Percentiles rank a stretch among this genome's conserved stretches.
Conservation (phyloP, 306 rosid species). For the Trifolium repens region DNA sequence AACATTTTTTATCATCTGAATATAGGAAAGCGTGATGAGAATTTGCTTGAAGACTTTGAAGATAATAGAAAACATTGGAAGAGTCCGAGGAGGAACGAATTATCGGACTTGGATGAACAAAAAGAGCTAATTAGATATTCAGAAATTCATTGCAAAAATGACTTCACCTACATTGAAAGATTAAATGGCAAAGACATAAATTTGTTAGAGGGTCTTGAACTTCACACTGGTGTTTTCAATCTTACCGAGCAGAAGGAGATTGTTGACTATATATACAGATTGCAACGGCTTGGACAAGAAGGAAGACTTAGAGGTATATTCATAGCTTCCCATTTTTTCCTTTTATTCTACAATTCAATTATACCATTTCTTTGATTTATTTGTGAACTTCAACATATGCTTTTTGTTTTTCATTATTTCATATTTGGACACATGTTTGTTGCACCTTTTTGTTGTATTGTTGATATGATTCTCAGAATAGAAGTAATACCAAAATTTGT, state of each 20-base stretch:
- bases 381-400: not conserved
- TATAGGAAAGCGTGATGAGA: slow-evolving; percentile 39
- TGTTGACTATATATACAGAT: slow-evolving; percentile 43
- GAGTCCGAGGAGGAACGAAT: not conserved
- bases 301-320: slow-evolving; percentile 56
- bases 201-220: slow-evolving; percentile 59
- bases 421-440: not conserved
- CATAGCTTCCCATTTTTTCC: not conserved
- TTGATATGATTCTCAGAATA: not conserved
- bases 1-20: not conserved
- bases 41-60: slow-evolving; percentile 1
- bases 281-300: slow-evolving; percentile 53
- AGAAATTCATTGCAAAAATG: slow-evolving; percentile 37
- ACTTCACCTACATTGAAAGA: slow-evolving; percentile 43
- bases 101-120: slow-evolving; percentile 41
- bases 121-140: slow-evolving; percentile 43
- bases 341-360: slow-evolving; percentile 8
- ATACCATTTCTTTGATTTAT: slow-evolving; percentile 11
- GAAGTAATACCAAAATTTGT: not conserved
- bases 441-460: not conserved
- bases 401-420: not conserved
- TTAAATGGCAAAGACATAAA: slow-evolving; percentile 41
- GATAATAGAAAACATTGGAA: not conserved
- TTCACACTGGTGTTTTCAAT: slow-evolving; percentile 56
- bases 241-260: slow-evolving; percentile 52